Conservation (phyloP, 345 rosid genomes). For the Mangifera indica region DNA sequence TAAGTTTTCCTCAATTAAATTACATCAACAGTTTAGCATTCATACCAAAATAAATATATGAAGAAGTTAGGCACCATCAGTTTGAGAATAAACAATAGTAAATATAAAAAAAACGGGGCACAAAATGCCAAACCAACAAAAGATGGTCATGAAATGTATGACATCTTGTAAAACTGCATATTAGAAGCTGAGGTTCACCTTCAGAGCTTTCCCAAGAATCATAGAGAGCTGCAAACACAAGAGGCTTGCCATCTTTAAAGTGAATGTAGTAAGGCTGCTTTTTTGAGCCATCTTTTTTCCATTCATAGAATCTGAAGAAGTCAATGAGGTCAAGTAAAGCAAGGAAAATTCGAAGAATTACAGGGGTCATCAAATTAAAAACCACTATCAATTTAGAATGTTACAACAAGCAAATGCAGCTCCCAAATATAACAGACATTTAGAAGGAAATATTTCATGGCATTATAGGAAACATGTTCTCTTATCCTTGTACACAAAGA, state of each 20-base stretch:
- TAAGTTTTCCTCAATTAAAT: neutral
- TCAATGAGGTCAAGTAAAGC: slow-evolving; percentile 4
- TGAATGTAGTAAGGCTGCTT: slow-evolving; percentile 90
- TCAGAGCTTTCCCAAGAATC: slow-evolving; percentile 80
- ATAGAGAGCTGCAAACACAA: slow-evolving; percentile 85
- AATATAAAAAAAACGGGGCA: neutral
- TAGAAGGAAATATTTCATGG: neutral
- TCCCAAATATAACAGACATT: neutral
- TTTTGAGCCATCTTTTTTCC: slow-evolving; percentile 90
- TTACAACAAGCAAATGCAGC: neutral
- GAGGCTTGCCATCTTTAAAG: slow-evolving; percentile 79
- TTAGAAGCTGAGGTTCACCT: slow-evolving; percentile 39
- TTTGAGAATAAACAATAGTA: neutral
- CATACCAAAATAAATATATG: neutral
- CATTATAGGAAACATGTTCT: neutral
- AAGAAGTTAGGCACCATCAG: neutral
- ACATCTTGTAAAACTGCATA: neutral
- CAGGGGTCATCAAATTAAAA: too few species aligned
- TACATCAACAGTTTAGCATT: neutral
- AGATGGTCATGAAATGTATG: neutral
- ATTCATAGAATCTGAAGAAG: slow-evolving; percentile 78
- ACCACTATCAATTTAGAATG: neutral
- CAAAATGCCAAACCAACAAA: neutral
- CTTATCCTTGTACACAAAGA: neutral
- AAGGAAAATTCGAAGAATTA: neutral